phyloP scores from a whole-genome alignment of 1,139 yeast species.

The Kodamaea plutei region DNA sequence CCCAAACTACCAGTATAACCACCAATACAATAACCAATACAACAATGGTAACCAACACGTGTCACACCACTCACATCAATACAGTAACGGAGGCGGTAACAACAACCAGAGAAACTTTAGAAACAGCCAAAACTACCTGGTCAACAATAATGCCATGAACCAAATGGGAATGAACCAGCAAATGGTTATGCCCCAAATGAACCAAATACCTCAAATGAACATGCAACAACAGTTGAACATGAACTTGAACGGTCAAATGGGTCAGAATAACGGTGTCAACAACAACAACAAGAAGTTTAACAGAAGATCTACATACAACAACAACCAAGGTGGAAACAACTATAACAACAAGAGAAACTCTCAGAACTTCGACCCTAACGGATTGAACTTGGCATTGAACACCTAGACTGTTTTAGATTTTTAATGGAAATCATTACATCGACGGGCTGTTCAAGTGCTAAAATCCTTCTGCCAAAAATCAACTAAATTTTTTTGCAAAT shows the following conservation, averaged over 20 bases:
- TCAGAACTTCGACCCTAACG: conserved; percentile 14
- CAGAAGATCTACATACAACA: conserved; percentile 18
- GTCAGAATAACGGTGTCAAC: conserved; percentile 11
- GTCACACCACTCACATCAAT: conserved; percentile 7
- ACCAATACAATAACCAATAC: conserved; percentile 8
- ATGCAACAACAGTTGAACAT: conserved; percentile 1
- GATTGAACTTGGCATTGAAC: conserved; percentile 13
- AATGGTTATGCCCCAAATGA: conserved; percentile 7
- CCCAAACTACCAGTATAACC: conserved; percentile 12
- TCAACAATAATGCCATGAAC: conserved; percentile 10
- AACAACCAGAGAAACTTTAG: conserved; percentile 5
- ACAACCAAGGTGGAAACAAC: conserved; percentile 7
- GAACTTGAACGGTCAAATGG: conserved; percentile 7
- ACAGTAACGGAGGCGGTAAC: conserved; percentile 6
- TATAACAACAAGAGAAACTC: conserved; percentile 15
- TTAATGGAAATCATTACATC: conserved; percentile 1
- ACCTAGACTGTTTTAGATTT: conserved; percentile 7
- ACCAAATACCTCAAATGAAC: conserved; percentile 4
- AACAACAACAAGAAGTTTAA: conserved; percentile 19
- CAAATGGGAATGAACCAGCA: conserved; percentile 5
- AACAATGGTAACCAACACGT: conserved; percentile 9
- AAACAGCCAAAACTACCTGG: conserved; percentile 4
- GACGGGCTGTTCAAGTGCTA: background rate
- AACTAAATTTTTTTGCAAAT: too few species aligned
- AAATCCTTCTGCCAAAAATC: background rate